phyloP scores from a whole-genome alignment of 441 rosid genomes.

The Viola pubescens region DNA sequence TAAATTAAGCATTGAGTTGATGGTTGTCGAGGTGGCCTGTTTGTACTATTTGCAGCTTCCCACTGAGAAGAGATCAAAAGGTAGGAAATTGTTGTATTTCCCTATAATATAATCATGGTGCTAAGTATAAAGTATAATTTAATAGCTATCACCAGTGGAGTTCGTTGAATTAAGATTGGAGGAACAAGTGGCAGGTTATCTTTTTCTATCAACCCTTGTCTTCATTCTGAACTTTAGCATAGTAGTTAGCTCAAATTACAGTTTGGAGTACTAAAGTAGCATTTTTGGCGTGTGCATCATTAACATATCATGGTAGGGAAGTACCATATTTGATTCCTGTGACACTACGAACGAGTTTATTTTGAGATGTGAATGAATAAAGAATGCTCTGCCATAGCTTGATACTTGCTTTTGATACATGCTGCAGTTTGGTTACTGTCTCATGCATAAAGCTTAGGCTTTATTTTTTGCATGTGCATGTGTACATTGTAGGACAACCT shows the following conservation, averaged over 20 bases:
- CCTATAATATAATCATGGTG: too few relatives aligned
- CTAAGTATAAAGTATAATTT: not conserved
- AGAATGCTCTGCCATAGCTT: too few relatives aligned
- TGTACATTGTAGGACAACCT: not conserved
- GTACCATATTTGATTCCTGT: not conserved
- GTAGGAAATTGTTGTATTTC: conserved; percentile 25
- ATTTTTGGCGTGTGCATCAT: not conserved
- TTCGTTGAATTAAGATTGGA: not conserved
- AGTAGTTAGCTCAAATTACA: not conserved
- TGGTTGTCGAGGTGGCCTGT: conserved; percentile 82
- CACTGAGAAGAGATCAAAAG: conserved; percentile 62
- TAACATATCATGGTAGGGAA: conserved; percentile 1
- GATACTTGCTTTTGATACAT: not conserved
- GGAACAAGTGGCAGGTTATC: not conserved
- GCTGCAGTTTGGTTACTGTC: not conserved
- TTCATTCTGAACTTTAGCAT: too few relatives aligned
- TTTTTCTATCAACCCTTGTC: too few relatives aligned
- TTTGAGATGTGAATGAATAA: too few relatives aligned
- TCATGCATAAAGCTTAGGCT: conserved; percentile 1
- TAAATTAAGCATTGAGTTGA: conserved; percentile 37
- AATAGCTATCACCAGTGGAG: not conserved
- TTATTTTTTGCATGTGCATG: not conserved
- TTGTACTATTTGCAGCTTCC: conserved; percentile 77
- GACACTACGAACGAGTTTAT: not conserved
- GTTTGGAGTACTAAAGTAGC: not conserved